Percentiles rank a stretch among this genome's conserved stretches.
Evolutionary conservation across 2,329 filamentous ascomycete species (phyloP).

Genomic region (Ophiosphaerella korrae): DNA sequence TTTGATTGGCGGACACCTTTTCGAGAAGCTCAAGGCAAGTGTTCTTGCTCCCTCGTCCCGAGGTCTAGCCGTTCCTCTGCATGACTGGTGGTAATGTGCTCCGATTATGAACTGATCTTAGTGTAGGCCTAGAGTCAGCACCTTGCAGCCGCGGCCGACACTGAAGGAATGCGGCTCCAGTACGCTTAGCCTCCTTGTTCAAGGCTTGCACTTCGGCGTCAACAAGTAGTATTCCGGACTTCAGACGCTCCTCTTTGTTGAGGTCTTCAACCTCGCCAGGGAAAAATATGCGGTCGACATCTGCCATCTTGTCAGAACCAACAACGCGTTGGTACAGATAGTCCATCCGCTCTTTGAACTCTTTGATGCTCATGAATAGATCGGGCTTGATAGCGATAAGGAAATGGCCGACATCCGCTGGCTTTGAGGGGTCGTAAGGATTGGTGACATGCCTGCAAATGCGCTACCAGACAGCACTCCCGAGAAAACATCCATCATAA

Average conservation of each 20-base stretch:
- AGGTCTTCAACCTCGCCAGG: constrained; percentile 48
- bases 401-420: constrained; percentile 76
- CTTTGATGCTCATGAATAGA: constrained; percentile 71
- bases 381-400: constrained; percentile 70
- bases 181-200: constrained; percentile 56
- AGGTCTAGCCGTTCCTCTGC: neutral
- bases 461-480: constrained; percentile 77
- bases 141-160: constrained; percentile 12
- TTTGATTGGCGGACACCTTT: neutral
- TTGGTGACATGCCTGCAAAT: constrained; percentile 76
- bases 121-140: constrained; percentile 14
- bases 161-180: constrained; percentile 40
- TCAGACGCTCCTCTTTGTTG: constrained; percentile 36
- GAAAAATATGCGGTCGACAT: constrained; percentile 62
- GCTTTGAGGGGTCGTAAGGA: constrained; percentile 73
- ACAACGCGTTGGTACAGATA: constrained; percentile 62
- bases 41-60: too few relatives aligned
- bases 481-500: constrained; percentile 92
- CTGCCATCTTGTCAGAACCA: constrained; percentile 58
- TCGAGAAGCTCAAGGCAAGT: neutral
- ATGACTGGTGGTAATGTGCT: neutral
- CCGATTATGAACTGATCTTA: neutral
- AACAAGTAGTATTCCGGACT: constrained; percentile 57
- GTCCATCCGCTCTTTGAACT: constrained; percentile 69
- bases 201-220: constrained; percentile 55